Evolutionary conservation across 2,329 filamentous ascomycete species (phyloP).

Genomic region (Aspergillus uvarum): DNA sequence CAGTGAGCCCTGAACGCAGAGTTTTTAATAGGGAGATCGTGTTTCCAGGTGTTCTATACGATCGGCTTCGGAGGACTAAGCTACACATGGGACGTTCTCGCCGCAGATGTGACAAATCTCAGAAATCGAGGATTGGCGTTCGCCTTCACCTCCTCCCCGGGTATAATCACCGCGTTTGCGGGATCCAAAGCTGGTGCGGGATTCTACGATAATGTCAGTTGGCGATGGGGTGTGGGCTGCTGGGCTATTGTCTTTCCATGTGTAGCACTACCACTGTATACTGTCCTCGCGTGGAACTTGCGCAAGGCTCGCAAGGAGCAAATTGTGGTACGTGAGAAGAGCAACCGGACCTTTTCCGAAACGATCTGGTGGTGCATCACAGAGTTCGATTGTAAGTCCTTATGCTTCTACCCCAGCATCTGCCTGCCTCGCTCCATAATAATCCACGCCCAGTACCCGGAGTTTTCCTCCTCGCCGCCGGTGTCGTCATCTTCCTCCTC

Average conservation of each 20-base stretch:
- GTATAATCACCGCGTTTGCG: conserved; percentile 62
- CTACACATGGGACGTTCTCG: conserved; percentile 59
- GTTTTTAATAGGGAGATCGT: no score
- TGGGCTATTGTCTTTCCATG: conserved; percentile 62
- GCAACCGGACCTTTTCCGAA: conserved; percentile 48
- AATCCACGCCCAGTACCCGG: conserved; percentile 49
- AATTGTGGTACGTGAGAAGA: conserved; percentile 43
- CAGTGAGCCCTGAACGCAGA: no score
- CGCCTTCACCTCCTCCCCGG: conserved; percentile 61
- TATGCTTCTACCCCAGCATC: no score
- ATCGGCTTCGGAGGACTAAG: conserved; percentile 58
- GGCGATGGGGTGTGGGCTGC: conserved; percentile 63
- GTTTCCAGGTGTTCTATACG: conserved; percentile 57
- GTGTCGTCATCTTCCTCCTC: conserved; percentile 65
- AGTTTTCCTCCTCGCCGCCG: conserved; percentile 60
- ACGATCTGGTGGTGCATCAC: conserved; percentile 53
- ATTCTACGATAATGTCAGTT: conserved; percentile 48
- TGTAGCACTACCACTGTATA: conserved; percentile 56
- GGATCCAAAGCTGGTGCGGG: conserved; percentile 54
- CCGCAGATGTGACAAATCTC: conserved; percentile 62
- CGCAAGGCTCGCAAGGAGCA: conserved; percentile 57
- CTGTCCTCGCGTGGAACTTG: conserved; percentile 55
- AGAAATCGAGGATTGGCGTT: conserved; percentile 62
- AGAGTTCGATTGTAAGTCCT: conserved; percentile 58
- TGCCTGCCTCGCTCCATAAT: background rate